Evolutionary conservation across 257 asterid species (phyloP).

Genomic region (Solanum sitiens): DNA sequence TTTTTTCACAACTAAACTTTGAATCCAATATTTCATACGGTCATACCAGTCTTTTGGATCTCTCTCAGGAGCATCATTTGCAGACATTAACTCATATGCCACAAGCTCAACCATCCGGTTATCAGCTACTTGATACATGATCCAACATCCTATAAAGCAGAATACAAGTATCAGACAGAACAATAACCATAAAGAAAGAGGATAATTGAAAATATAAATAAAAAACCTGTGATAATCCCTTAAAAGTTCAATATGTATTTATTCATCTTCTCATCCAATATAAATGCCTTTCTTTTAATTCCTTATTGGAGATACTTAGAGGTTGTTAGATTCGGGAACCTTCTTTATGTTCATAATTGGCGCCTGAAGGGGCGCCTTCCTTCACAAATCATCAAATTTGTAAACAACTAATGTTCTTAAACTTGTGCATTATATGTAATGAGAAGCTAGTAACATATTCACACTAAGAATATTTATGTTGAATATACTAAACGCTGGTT

Average conservation of each 20-base stretch:
- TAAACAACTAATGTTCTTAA: neutral
- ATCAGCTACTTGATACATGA: conserved; percentile 48
- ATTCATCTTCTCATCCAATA: neutral
- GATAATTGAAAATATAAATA: neutral
- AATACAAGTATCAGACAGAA: neutral
- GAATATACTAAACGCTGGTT: neutral
- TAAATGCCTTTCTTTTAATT: neutral
- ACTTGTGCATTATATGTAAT: neutral
- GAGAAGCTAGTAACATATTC: neutral
- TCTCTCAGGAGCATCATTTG: conserved; percentile 91
- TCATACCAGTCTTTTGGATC: conserved; percentile 99
- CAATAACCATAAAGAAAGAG: neutral
- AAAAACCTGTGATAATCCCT: neutral
- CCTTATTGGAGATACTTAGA: neutral
- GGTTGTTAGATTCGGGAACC: neutral
- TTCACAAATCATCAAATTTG: neutral
- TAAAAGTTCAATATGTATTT: neutral
- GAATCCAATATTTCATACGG: conserved; percentile 4
- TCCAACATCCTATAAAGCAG: conserved; percentile 74
- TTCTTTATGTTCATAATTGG: neutral
- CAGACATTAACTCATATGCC: conserved; percentile 88
- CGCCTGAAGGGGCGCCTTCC: neutral
- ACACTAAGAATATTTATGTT: neutral
- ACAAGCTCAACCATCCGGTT: conserved; percentile 50
- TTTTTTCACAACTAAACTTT: neutral